Evolutionary conservation across 371 early-diverging fungal species (phyloP), one percentile per base, ranked within the genome.

Genomic region (Mucor circinelloides): DNA sequence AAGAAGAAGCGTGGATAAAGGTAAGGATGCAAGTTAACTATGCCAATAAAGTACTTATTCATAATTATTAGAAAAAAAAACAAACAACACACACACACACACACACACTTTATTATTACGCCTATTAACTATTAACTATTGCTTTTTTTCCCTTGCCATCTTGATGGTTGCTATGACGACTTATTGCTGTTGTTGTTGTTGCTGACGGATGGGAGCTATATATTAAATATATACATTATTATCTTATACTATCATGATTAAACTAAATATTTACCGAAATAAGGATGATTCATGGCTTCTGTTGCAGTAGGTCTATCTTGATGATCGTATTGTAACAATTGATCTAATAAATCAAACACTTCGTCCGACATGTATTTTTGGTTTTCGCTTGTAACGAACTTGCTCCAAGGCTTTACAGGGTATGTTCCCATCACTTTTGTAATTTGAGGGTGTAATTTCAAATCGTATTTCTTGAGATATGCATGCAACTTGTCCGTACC

Each of bases 281-380:
- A 99, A 52, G 94, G 91, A 71, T 98, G 97, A 48, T 77, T 80
- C 97, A 99, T 97, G 6, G 98, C 98, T 82, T 98, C 98, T 64
- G 87, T 87, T 42, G 99, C 95, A 21, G 97, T 99, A 64, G 95
- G 82, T 56, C 99, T 90, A 76, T 94, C 96, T 75, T 97, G 97
- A 79, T 99, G 99, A 80, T 99, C 99, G 82, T 99, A 99, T 60
- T 92, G 87, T 60, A 99, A 87, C 66, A 99, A 84, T 66, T 93
- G 86, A 76, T 97, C 97, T 68, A 99, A 81, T 68, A 99, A 94
- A 75, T 97, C 97, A 66, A 99, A 87, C 4, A 97, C 93, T 66
- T 95, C 97, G 13, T 93, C 89, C 38, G 93, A 90, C 63, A 95
- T 92, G 72, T 92, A 95, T 58, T 92, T 90, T 79, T 94, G 87